Conservation (phyloP, 148 eudicot genomes). For the Silene conica region DNA sequence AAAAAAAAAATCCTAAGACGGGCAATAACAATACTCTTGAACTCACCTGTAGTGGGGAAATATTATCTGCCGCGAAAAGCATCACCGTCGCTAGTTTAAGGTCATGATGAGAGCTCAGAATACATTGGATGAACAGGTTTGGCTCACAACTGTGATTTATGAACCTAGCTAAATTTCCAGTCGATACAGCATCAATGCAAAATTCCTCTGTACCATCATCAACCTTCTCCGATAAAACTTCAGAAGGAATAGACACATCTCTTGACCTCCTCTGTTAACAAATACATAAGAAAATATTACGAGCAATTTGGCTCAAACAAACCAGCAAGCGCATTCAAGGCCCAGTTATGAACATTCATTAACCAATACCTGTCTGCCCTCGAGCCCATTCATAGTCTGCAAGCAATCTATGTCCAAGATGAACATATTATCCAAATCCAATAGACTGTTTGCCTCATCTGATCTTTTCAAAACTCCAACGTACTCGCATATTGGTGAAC, state of each 20-base stretch:
- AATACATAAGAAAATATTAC: neutral
- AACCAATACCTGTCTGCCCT: constrained; percentile 65
- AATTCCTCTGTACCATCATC: constrained; percentile 47
- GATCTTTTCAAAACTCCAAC: constrained; percentile 57
- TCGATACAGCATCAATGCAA: constrained; percentile 63
- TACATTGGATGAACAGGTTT: constrained; percentile 73
- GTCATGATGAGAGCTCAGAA: constrained; percentile 64
- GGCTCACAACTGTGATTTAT: constrained; percentile 88
- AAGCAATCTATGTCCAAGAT: constrained; percentile 71
- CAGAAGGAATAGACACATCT: constrained; percentile 36
- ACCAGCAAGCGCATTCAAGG: no score
- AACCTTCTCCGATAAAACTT: constrained; percentile 27
- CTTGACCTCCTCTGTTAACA: constrained; percentile 50
- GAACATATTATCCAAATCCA: constrained; percentile 44
- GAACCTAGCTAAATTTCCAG: constrained; percentile 66
- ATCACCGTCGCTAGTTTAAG: constrained; percentile 52
- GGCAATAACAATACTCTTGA: neutral
- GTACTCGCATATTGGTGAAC: constrained; percentile 72
- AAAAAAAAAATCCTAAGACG: neutral
- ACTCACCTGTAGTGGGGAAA: constrained; percentile 63
- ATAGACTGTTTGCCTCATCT: constrained; percentile 45
- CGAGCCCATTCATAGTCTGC: constrained; percentile 73
- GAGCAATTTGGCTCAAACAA: no score
- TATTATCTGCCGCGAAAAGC: constrained; percentile 74
- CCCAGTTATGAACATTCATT: neutral